Evolutionary conservation across 257 asterid species (phyloP).

Genomic region (Lycium ferocissimum): DNA sequence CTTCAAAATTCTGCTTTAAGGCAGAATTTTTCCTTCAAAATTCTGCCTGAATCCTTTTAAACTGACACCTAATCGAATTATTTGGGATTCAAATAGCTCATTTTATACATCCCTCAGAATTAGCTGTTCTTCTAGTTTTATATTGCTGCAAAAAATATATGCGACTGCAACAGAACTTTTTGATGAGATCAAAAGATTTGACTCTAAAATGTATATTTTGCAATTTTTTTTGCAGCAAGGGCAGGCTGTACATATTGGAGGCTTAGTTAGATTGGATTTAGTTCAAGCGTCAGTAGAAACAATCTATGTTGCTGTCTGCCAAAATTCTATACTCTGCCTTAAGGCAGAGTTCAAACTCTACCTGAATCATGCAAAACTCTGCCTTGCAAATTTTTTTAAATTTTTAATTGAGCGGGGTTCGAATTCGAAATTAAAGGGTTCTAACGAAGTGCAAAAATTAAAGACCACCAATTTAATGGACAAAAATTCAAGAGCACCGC

Average conservation of each 20-base stretch:
- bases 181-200: neutral
- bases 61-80: slow-evolving; percentile 19
- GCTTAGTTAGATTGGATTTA: slow-evolving; percentile 80
- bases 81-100: slow-evolving; percentile 4
- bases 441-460: too few species aligned
- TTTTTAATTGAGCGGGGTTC: too few species aligned
- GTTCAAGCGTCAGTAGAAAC: slow-evolving; percentile 77
- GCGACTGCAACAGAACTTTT: neutral
- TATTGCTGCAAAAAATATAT: neutral
- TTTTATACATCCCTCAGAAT: neutral
- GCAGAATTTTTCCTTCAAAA: too few species aligned
- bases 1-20: too few species aligned
- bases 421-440: too few species aligned
- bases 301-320: slow-evolving; percentile 73
- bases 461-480: too few species aligned
- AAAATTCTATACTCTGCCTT: too few species aligned
- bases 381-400: too few species aligned
- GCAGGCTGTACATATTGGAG: slow-evolving; percentile 83
- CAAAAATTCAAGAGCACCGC: too few species aligned
- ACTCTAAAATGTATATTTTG: neutral
- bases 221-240: slow-evolving; percentile 68
- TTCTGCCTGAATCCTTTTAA: neutral
- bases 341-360: too few species aligned
- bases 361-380: too few species aligned
- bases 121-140: neutral